Conservation (phyloP, 73 alveolate genomes). For the Paramecium sexaurelia region DNA sequence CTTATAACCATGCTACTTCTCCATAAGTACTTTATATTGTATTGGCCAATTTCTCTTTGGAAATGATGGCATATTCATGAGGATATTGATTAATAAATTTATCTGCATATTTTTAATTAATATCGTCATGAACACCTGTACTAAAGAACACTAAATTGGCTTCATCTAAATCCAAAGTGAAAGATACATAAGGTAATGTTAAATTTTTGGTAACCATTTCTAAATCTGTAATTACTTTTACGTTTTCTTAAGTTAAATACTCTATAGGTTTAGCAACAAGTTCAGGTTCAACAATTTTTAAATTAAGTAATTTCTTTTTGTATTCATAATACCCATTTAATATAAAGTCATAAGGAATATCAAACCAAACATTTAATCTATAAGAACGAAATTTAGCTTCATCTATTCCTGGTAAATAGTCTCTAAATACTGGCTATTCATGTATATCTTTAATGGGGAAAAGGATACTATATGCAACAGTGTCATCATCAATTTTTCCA, state of each 20-base stretch:
- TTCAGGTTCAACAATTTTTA: conserved; percentile 37
- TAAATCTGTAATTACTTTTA: conserved; percentile 86
- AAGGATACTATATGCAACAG: conserved; percentile 83
- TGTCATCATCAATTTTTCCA: conserved; percentile 78
- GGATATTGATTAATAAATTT: conserved; percentile 89
- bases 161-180: conserved; percentile 78
- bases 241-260: conserved; percentile 66
- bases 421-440: conserved; percentile 83
- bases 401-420: conserved; percentile 83
- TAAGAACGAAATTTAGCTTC: conserved; percentile 92
- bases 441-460: conserved; percentile 86
- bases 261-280: conserved; percentile 62
- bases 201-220: conserved; percentile 80
- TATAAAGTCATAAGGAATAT: conserved; percentile 86
- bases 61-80: conserved; percentile 85
- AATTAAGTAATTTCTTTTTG: conserved; percentile 60
- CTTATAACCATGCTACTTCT: conserved; percentile 75
- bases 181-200: conserved; percentile 73
- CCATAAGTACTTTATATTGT: conserved; percentile 79
- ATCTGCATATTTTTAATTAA: conserved; percentile 67
- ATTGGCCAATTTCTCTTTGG: conserved; percentile 87
- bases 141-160: conserved; percentile 85
- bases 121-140: conserved; percentile 74
- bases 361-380: conserved; percentile 91
- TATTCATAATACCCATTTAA: conserved; percentile 72